Base-by-base conservation (phyloP, 1,284 basidiomycete species). In the Cryptococcus deneoformans region DNA sequence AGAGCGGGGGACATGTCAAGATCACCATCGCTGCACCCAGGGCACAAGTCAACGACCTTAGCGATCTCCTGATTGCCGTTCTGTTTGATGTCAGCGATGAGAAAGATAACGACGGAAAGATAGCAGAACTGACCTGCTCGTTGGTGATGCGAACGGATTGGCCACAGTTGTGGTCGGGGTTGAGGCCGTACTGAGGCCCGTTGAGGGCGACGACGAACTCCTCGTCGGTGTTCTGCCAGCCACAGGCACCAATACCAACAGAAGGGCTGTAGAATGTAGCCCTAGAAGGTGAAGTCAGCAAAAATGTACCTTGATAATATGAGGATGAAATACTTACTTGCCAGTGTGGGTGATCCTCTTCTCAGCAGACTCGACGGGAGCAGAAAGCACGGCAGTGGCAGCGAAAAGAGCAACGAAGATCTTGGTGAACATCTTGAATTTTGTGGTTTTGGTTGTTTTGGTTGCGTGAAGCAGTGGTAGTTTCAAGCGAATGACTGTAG, bases 81-180 rank as follows among this genome's bases (percentile, higher is more conserved):
- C 57, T 53, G 36, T 14, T 2, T 35, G 39, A 16, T 10, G 20
- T 47, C 34, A 47, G 46, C 8, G 8, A 6, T 5, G 20, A 46
- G 16, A 11, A 34, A 35, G 8, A 35, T 14, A 6, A 47, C 2
- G 10, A 20, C 12, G 11, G 20, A 24, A 40, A 46, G 43, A 11
- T 8, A 12, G n/a, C 8, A n/a, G 46, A 29, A 53, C 52, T 53
- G 11, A 53, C 52, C 43, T 74, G 64, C 35, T 64, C 62, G 79
- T 89, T 87, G 64, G 80, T 87, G 72, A 94, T 85, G 62, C 73
- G 64, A 63, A 93, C 83, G 53, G 80, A 71, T 71, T 82, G 78
- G 58, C 66, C 66, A 70, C 91, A 94, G 46, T 29, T 14, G 63
- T 86, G 80, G 16, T 63, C 67, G 39, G 47, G n/a, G 40, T 51